Evolutionary conservation across 192 early-diverging fungal genomes (phyloP), one percentile per base, ranked within the genome.

Genomic region (Dimargaris cristalligena): DNA sequence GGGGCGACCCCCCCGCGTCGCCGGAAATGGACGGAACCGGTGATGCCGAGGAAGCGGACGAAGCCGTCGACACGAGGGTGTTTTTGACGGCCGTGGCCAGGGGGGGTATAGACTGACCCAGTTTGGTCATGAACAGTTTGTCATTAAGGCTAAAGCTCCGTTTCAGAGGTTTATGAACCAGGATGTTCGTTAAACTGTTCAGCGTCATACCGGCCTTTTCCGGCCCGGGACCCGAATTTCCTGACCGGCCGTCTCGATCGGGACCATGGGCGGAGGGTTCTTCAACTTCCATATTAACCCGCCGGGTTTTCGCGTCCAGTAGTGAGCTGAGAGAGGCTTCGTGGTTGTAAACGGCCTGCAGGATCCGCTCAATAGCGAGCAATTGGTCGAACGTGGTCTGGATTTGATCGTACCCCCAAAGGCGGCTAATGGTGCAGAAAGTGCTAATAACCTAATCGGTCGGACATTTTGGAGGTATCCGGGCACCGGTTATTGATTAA

Each of bases 141-240:
- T 56, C 54, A 33, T 56, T 56, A 23, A 56, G 54, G 32, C 54
- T 56, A 29, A 56, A 56, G 54, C 54, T 56, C 31, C 54, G 54
- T 16, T 56, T 56, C 8, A 56, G 34, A 28, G 54, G 54, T 34
- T 56, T 56, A 13, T 56, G 26, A 13, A 56, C 54, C 31, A 56
- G 23, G 11, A 33, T 20, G 31, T 29, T 9, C 16, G 54, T 23
- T 13, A 56, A 33, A 34, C 23, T 29, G 54, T 56, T 56, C 13
- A 56, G 54, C 30, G 54, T 33, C 31, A 34, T 1, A 9, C 20
- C 16, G 30, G 54, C 16, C 8, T 6, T 41, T 6, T 16, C 8
- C 8, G 6, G 8, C 8, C 38, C 16, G 8, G 38, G 38, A 6
- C 38, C 38, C 8, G 38, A 41, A 16, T 10, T 28, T 9, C 51